phyloP scores from a whole-genome alignment of 2,329 filamentous ascomycete genomes.

The Talaromyces marneffei region DNA sequence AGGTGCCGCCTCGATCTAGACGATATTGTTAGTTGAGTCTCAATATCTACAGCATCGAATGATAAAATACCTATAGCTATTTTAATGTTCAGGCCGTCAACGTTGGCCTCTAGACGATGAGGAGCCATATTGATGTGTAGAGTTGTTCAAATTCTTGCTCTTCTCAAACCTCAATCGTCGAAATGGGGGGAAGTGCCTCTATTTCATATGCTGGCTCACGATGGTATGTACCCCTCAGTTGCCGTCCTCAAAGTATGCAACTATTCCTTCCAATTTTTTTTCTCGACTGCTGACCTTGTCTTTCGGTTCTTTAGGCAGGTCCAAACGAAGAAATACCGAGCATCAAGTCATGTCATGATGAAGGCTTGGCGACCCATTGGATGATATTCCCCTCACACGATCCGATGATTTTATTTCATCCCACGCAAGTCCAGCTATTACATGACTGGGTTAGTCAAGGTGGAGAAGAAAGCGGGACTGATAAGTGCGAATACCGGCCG shows the following conservation, averaged over 20 bases:
- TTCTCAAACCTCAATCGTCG: neutral
- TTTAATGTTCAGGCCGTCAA: slow-evolving; percentile 15
- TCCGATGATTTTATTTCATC: neutral
- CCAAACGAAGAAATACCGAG: neutral
- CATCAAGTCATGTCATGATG: neutral
- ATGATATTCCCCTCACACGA: neutral
- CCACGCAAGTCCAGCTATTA: neutral
- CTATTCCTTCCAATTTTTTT: neutral
- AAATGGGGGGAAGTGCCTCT: neutral
- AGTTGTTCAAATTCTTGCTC: neutral
- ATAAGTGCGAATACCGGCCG: neutral
- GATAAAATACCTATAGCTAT: slow-evolving; percentile 19
- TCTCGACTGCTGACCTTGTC: neutral
- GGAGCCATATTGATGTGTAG: slow-evolving; percentile 13
- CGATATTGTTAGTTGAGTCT: neutral
- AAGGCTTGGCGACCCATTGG: neutral
- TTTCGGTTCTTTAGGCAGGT: slow-evolving; percentile 3
- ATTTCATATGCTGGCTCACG: neutral
- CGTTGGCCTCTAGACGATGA: slow-evolving; percentile 11
- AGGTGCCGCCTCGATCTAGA: slow-evolving; percentile 70
- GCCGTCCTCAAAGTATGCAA: neutral
- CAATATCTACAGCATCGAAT: no score
- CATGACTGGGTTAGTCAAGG: neutral
- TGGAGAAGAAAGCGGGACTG: neutral
- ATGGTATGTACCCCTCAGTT: neutral